phyloP scores from a whole-genome alignment of 257 asterid genomes.

The Jaltomata sinuosa region DNA sequence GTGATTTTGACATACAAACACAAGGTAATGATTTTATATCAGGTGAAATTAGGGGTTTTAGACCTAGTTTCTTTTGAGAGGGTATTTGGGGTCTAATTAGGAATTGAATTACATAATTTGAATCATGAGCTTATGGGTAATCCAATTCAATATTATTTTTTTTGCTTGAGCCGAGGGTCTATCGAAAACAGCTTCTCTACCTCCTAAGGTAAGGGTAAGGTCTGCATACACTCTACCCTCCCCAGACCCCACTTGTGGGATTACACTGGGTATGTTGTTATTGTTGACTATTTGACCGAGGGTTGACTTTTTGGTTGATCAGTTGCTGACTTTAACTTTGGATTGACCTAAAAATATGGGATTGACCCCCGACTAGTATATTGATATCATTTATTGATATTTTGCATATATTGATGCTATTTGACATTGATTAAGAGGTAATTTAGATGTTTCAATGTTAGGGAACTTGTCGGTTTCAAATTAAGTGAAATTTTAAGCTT shows the following conservation, averaged over 20 bases:
- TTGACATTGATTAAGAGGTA: not conserved
- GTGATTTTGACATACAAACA: no score
- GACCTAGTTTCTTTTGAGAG: not conserved
- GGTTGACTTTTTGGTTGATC: not conserved
- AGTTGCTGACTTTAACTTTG: not conserved
- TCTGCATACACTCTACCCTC: no score
- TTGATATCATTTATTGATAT: not conserved
- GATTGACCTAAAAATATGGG: no score
- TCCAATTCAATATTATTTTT: not conserved
- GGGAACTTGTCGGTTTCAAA: no score
- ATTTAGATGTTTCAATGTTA: not conserved
- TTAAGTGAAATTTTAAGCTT: no score
- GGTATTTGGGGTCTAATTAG: not conserved
- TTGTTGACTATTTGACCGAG: not conserved
- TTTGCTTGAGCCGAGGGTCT: no score
- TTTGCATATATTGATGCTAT: not conserved
- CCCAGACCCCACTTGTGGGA: no score
- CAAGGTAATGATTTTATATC: no score
- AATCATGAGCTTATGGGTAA: not conserved
- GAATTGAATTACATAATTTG: not conserved
- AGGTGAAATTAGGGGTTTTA: not conserved
- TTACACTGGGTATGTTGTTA: no score
- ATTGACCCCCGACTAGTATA: no score
- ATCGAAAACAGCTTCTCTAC: no score
- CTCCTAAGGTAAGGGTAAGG: no score